Evolutionary conservation across 2,329 filamentous ascomycete genomes (phyloP), one percentile per base, ranked within the genome.

Genomic region (Nigrograna mackinnonii): DNA sequence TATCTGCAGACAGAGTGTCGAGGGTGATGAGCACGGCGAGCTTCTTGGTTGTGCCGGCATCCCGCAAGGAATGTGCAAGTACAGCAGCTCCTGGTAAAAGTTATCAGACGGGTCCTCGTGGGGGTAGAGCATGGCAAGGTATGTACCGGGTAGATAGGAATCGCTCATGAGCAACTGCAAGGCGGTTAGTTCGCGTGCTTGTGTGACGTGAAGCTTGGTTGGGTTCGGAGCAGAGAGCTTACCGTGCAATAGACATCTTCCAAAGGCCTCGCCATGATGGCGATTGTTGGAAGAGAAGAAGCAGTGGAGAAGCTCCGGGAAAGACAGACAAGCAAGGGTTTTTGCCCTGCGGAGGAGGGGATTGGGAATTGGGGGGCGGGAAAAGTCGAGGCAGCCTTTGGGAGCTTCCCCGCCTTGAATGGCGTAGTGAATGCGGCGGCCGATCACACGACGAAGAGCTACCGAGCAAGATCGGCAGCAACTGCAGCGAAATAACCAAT

Each of bases 41-140:
- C 75, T 90, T 92, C 75, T 89, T 94, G 54, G 78, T 84, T 26
- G 91, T 89, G 43, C 89, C 89, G 58, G 84, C 86, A 85, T 99
- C 94, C 70, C 89, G 87, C 43, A 99, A 77, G 22, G 94, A 97
- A 75, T 97, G 91, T 48, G 91, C 91, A 51, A 99, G 84, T 35
- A 99, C 91, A 57, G 94, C 83, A 46, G 91, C 92, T 68, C 94
- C 92, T 95, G 17, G 55, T 26, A 35, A 40, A 39, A 26, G 22
- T 28, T 13, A 28, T 57, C 39, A 54, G 50, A 24, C 14, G 30
- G 49, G 26, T 9, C 19, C 24, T 18, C 14, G 14, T 39, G 26
- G 11, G 32, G 19, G 13, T 17, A 18, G 26, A 34, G 31, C 11
- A 19, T 13, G 33, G 36, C 38, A 34, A 43, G 46, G 35, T 44